A percentile compares a stretch with the other conserved stretches of the same genome.
phyloP scores from a whole-genome alignment of 2,329 filamentous ascomycete species.

The Mycocentrospora acerina region DNA sequence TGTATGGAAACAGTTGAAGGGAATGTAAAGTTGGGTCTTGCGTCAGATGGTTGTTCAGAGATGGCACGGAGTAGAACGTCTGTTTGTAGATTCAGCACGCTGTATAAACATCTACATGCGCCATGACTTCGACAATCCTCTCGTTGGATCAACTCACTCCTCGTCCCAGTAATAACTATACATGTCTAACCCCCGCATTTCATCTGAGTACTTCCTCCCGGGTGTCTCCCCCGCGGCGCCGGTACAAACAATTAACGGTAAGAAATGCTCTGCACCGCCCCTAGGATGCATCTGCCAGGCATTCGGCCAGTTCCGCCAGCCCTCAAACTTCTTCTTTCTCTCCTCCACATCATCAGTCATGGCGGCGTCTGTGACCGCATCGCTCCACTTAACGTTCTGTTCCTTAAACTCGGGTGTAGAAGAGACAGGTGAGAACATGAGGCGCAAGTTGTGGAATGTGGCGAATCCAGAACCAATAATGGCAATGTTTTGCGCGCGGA shows the following conservation, averaged over 20 bases:
- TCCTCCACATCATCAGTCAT: conserved; percentile 35
- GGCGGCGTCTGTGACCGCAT: conserved; percentile 47
- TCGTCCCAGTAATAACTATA: conserved; percentile 59
- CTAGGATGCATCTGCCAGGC: conserved; percentile 58
- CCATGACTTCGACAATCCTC: too few relatives aligned
- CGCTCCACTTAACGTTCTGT: conserved; percentile 49
- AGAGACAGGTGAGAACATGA: conserved; percentile 45
- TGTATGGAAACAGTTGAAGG: too few relatives aligned
- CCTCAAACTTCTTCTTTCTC: conserved; percentile 45
- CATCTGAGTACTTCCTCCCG: conserved; percentile 52
- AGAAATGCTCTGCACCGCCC: conserved; percentile 58
- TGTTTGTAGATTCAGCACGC: too few relatives aligned
- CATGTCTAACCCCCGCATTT: conserved; percentile 53
- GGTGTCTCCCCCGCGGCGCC: conserved; percentile 50
- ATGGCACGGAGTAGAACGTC: too few relatives aligned
- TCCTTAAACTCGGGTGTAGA: conserved; percentile 32
- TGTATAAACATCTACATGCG: too few relatives aligned
- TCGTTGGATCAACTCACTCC: background rate
- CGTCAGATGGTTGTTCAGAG: too few relatives aligned
- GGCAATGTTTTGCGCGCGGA: conserved; percentile 58
- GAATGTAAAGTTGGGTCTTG: too few relatives aligned
- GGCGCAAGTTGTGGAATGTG: conserved; percentile 57
- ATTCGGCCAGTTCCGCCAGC: conserved; percentile 53
- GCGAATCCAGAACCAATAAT: conserved; percentile 63
- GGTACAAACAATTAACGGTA: conserved; percentile 60